Evolutionary conservation across 2,329 filamentous ascomycete genomes (phyloP), one percentile per base, ranked within the genome.

Genomic region (Fusarium floridanum): DNA sequence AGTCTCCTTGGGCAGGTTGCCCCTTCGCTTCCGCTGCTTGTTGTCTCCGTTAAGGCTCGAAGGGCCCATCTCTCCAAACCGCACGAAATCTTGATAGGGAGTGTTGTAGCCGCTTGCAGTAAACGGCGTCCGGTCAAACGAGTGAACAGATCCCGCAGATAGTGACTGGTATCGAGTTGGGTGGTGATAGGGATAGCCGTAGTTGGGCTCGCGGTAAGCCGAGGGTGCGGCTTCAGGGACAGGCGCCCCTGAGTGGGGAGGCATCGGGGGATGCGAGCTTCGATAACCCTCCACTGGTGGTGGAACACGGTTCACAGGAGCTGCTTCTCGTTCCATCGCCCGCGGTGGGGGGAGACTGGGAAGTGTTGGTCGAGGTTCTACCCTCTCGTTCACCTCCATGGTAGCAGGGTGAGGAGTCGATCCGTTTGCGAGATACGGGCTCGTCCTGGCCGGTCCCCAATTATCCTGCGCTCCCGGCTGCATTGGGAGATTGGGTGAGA

Each of bases 1-100:
- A 0, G 94, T 94, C 64, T 95, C 93, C 80, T 97, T 97, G n/a
- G 95, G 95, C 4, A 98, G 86, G 79, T 98, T 98, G 2, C 95
- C 95, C 43, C 95, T 89, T 62, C 95, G 88, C 81, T 91, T 92
- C 36, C 90, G 84, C 74, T 87, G 87, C 80, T 88, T 90, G 68
- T 79, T 84, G 66, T 89, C 88, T 3, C 80, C 83, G 20, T 80
- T 81, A 64, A 83, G 75, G 9, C 81, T 81, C 73, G 82, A 81
- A 14, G 79, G 74, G n/a, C 83, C 81, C 60, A 84, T 80, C 5
- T 87, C 84, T 24, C 84, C 83, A 20, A 84, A 83, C 14, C 84
- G 83, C 73, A 84, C 81, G 69, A 84, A 85, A 36, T 88, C 85
- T 17, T 82, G 84, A 62, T 85, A 86, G 22, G 82, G 83, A 2